These are phyloP conservation scores for Haplosporangium sp. DNA, from an alignment of 371 early-diverging fungal species.

Conservation along the genomic window DNA sequence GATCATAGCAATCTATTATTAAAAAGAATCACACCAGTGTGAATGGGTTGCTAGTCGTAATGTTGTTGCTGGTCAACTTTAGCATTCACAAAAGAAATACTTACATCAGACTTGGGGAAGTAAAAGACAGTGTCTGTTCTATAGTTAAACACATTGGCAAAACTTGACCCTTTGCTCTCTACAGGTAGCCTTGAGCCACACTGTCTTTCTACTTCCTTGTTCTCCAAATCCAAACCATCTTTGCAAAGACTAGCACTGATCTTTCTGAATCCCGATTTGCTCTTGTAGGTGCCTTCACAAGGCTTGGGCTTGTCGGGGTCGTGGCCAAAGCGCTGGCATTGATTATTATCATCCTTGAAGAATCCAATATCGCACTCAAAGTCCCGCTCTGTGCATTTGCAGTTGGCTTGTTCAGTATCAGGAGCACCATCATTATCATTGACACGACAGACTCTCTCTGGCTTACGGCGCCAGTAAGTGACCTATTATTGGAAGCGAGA, in stretches of 20 bases:
- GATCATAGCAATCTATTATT: slow-evolving; percentile 26
- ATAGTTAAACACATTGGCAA: slow-evolving; percentile 26
- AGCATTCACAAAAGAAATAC: not conserved
- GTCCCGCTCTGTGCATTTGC: slow-evolving; percentile 79
- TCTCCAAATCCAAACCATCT: slow-evolving; percentile 73
- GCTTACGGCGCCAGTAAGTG: slow-evolving; percentile 85
- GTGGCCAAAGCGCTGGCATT: slow-evolving; percentile 72
- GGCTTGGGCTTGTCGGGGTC: slow-evolving; percentile 76
- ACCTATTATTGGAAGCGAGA: slow-evolving; percentile 31
- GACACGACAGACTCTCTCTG: slow-evolving; percentile 77
- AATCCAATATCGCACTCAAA: slow-evolving; percentile 88
- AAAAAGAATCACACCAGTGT: not conserved
- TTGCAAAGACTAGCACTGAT: slow-evolving; percentile 69
- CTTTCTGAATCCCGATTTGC: slow-evolving; percentile 79
- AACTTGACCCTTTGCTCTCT: slow-evolving; percentile 26
- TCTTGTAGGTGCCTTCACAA: slow-evolving; percentile 69
- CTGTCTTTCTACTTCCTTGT: slow-evolving; percentile 64
- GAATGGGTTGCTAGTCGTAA: not conserved
- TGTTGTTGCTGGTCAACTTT: not conserved
- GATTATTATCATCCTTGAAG: slow-evolving; percentile 72
- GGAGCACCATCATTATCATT: slow-evolving; percentile 74
- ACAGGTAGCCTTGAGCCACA: slow-evolving; percentile 59
- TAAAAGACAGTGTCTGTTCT: slow-evolving; percentile 59
- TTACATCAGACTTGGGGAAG: slow-evolving; percentile 62
- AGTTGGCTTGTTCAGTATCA: slow-evolving; percentile 60